Conservation (phyloP, 306 rosid genomes). For the Trifolium repens region DNA sequence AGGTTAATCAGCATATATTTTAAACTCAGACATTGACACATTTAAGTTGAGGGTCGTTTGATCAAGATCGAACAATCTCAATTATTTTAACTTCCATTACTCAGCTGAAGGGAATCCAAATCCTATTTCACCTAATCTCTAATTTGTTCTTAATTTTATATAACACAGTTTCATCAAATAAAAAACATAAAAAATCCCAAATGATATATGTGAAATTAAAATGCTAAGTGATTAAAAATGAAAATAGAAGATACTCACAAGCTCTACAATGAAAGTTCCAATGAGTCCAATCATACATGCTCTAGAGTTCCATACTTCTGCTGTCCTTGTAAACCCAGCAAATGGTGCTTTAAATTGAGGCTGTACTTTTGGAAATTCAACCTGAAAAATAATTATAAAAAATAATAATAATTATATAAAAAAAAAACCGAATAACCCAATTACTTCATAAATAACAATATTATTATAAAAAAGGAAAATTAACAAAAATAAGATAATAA, state of each 20-base stretch:
- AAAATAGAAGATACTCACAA: conserved; percentile 52
- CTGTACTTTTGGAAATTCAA: conserved; percentile 77
- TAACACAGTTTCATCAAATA: background rate
- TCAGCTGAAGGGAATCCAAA: background rate
- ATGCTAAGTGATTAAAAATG: background rate
- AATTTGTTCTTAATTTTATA: background rate
- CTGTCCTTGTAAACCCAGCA: conserved; percentile 86
- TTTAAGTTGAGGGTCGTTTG: too few species aligned
- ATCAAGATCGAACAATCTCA: background rate
- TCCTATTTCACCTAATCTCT: too few species aligned
- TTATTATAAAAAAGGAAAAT: too few species aligned
- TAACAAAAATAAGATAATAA: background rate
- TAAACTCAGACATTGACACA: background rate
- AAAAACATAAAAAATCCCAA: background rate
- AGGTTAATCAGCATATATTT: background rate
- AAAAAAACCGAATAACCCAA: conserved; percentile 17
- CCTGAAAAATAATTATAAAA: conserved; percentile 47
- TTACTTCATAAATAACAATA: background rate
- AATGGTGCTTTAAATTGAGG: conserved; percentile 77
- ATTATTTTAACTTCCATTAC: background rate
- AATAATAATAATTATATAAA: background rate
- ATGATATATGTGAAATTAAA: background rate
- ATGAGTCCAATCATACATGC: conserved; percentile 94
- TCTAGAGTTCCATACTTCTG: conserved; percentile 95
- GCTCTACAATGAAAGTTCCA: conserved; percentile 78